Evolutionary conservation across 2,329 filamentous ascomycete species (phyloP).

Genomic region (Aureobasidium mangrovei): DNA sequence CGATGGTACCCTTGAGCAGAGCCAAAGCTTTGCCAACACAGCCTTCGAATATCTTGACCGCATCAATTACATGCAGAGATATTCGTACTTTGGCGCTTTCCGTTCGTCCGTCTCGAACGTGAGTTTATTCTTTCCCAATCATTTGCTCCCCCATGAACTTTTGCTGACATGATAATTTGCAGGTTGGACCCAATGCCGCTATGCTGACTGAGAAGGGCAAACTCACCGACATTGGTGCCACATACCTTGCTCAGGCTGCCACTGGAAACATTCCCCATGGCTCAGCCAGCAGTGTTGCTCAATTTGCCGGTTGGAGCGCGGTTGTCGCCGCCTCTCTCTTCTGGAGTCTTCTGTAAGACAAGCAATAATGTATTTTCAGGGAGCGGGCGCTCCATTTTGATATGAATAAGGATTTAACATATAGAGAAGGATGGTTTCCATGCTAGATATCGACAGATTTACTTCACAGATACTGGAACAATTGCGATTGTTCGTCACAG

Average conservation of each 20-base stretch:
- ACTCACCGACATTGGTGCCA: conserved; percentile 66
- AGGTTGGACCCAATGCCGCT: conserved; percentile 54
- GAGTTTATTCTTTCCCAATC: conserved; percentile 26
- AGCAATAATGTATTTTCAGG: background rate
- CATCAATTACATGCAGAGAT: conserved; percentile 50
- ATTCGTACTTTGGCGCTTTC: conserved; percentile 71
- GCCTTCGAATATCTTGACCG: conserved; percentile 48
- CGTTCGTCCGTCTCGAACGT: conserved; percentile 58
- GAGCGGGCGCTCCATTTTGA: background rate
- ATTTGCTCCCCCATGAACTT: background rate
- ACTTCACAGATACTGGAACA: too few relatives aligned
- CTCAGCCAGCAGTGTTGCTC: conserved; percentile 18
- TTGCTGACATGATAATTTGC: background rate
- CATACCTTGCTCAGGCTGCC: conserved; percentile 57
- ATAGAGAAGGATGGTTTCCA: too few relatives aligned
- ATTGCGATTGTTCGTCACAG: too few relatives aligned
- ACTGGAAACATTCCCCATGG: conserved; percentile 31
- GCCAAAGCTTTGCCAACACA: conserved; percentile 60
- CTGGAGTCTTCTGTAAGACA: conserved; percentile 4
- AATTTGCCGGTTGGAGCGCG: conserved; percentile 22
- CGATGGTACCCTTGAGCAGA: conserved; percentile 46
- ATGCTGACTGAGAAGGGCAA: conserved; percentile 60
- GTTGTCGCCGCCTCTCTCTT: conserved; percentile 6
- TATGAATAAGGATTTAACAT: background rate
- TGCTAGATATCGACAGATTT: too few relatives aligned